A percentile compares a stretch with the other conserved stretches of the same genome.
These are phyloP conservation scores for Aspergillus sp. DNA, from an alignment of 2,329 filamentous ascomycete species.

Conservation along the genomic window DNA sequence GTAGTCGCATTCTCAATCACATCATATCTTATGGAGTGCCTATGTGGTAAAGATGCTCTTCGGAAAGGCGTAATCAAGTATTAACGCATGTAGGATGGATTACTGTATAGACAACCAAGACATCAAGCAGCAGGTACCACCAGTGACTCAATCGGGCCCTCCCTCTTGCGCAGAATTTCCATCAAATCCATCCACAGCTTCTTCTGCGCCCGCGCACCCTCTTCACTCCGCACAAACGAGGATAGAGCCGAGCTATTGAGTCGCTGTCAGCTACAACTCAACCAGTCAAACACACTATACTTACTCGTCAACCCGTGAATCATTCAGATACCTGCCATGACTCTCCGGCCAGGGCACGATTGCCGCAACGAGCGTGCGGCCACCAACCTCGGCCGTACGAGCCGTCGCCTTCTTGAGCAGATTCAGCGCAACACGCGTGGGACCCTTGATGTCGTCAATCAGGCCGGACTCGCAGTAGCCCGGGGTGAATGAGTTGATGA, in stretches of 20 bases:
- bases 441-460: too few species aligned
- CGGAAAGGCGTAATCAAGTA: too few species aligned
- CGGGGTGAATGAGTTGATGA: neutral
- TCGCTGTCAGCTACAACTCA: neutral
- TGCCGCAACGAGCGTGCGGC: slow-evolving; percentile 1
- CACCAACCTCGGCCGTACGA: too few species aligned
- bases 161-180: slow-evolving; percentile 20
- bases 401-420: too few species aligned
- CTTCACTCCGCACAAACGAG: slow-evolving; percentile 44
- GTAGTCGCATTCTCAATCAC: too few species aligned
- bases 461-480: neutral
- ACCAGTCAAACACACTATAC: neutral
- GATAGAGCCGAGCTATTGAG: slow-evolving; percentile 30
- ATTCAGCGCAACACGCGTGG: too few species aligned
- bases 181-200: slow-evolving; percentile 39
- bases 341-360: slow-evolving; percentile 44
- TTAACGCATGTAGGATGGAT: too few species aligned
- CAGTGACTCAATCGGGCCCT: too few species aligned
- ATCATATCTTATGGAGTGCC: too few species aligned
- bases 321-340: slow-evolving; percentile 53
- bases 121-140: too few species aligned
- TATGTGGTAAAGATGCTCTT: too few species aligned
- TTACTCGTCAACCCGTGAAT: slow-evolving; percentile 32
- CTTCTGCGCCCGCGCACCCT: slow-evolving; percentile 42
- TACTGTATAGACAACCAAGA: too few species aligned